Conservation (phyloP, 305 asterid genomes). For the Rubia tinctorum region DNA sequence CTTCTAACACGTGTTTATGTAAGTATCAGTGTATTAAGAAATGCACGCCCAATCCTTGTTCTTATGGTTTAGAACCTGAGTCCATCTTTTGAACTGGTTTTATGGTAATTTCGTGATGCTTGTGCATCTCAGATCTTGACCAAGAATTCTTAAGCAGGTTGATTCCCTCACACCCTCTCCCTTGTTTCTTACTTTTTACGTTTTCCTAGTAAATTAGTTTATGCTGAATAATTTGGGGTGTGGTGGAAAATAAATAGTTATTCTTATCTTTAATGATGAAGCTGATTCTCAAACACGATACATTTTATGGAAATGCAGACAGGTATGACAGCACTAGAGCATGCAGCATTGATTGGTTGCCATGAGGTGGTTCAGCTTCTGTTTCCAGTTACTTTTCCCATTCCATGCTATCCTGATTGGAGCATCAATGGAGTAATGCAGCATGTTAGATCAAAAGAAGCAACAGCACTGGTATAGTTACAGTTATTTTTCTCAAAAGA, state of each 20-base stretch:
- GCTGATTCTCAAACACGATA: neutral
- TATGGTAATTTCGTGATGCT: neutral
- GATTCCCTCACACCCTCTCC: neutral
- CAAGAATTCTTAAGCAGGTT: neutral
- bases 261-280: neutral
- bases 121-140: neutral
- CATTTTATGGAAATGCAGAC: conserved; percentile 14
- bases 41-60: neutral
- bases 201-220: neutral
- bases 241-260: no score
- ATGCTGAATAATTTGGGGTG: neutral
- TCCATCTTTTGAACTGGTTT: neutral
- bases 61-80: neutral
- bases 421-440: conserved; percentile 24
- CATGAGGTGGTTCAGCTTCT: conserved; percentile 17
- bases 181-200: neutral
- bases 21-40: neutral
- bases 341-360: conserved; percentile 22
- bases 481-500: neutral
- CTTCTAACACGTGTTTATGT: neutral
- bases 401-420: conserved; percentile 28
- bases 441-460: conserved; percentile 21
- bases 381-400: conserved; percentile 22
- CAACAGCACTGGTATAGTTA: conserved; percentile 19
- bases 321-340: conserved; percentile 29